phyloP scores from a whole-genome alignment of 2,329 filamentous ascomycete genomes.

The Penicillium hesseltinei region DNA sequence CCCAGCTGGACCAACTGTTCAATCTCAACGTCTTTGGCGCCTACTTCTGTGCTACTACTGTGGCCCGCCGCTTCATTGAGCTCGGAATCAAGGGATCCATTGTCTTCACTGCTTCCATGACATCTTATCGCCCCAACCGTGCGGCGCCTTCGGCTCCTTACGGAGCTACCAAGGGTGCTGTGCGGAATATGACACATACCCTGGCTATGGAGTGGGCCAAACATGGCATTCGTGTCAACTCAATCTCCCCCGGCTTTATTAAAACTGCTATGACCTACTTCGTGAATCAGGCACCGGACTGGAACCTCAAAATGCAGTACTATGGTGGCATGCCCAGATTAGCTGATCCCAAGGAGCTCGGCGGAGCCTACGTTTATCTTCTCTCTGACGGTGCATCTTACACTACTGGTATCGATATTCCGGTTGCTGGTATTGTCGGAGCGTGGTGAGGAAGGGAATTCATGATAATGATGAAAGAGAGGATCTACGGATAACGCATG shows the following conservation, averaged over 20 bases:
- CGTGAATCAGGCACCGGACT: constrained; percentile 54
- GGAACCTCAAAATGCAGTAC: constrained; percentile 58
- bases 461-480: not conserved
- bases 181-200: constrained; percentile 32
- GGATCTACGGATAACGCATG: not conserved
- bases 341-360: constrained; percentile 54
- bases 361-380: constrained; percentile 58
- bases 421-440: constrained; percentile 35
- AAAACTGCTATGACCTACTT: constrained; percentile 50
- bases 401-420: constrained; percentile 39
- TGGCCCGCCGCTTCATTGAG: constrained; percentile 40
- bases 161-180: constrained; percentile 47
- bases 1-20: constrained; percentile 43
- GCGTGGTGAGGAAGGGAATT: not conserved
- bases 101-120: constrained; percentile 51
- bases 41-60: constrained; percentile 33
- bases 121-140: constrained; percentile 50
- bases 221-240: constrained; percentile 43
- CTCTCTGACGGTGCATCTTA: constrained; percentile 48
- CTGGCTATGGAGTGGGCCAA: constrained; percentile 52
- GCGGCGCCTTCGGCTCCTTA: constrained; percentile 54
- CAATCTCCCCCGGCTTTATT: constrained; percentile 48
- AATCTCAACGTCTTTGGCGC: constrained; percentile 45
- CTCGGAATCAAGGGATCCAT: constrained; percentile 40
- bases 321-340: constrained; percentile 58